phyloP scores from a whole-genome alignment of 2,329 filamentous ascomycete genomes.

The Colletotrichum siamense region DNA sequence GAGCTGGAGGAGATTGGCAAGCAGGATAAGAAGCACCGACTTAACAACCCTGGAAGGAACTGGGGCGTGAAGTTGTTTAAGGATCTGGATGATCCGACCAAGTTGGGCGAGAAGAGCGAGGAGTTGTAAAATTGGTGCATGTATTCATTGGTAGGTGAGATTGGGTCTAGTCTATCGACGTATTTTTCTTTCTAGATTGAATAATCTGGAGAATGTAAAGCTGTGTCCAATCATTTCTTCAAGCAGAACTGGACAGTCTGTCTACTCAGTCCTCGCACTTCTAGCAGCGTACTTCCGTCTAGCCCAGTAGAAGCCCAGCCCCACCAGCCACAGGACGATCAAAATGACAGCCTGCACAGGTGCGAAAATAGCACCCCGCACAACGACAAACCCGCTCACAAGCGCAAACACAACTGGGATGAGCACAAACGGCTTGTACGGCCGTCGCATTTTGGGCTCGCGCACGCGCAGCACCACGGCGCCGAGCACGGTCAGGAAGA shows the following conservation, averaged over 20 bases:
- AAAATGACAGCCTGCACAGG: slow-evolving; percentile 58
- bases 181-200: background rate
- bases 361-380: slow-evolving; percentile 64
- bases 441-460: slow-evolving; percentile 58
- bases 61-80: slow-evolving; percentile 46
- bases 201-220: background rate
- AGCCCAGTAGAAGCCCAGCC: slow-evolving; percentile 46
- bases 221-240: background rate
- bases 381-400: slow-evolving; percentile 65
- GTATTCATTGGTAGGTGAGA: no score
- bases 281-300: background rate
- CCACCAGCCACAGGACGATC: slow-evolving; percentile 55
- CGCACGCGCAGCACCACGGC: slow-evolving; percentile 61
- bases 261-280: background rate
- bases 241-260: background rate
- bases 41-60: slow-evolving; percentile 40
- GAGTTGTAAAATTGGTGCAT: no score
- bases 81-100: slow-evolving; percentile 41
- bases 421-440: slow-evolving; percentile 58
- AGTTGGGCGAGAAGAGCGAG: slow-evolving; percentile 10
- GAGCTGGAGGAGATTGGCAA: slow-evolving; percentile 39
- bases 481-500: slow-evolving; percentile 66
- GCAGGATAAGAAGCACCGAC: slow-evolving; percentile 32
- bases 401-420: slow-evolving; percentile 59
- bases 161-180: background rate